Evolutionary conservation across 2,329 filamentous ascomycete species (phyloP), one percentile per base, ranked within the genome.

Genomic region (Cytospora mali): DNA sequence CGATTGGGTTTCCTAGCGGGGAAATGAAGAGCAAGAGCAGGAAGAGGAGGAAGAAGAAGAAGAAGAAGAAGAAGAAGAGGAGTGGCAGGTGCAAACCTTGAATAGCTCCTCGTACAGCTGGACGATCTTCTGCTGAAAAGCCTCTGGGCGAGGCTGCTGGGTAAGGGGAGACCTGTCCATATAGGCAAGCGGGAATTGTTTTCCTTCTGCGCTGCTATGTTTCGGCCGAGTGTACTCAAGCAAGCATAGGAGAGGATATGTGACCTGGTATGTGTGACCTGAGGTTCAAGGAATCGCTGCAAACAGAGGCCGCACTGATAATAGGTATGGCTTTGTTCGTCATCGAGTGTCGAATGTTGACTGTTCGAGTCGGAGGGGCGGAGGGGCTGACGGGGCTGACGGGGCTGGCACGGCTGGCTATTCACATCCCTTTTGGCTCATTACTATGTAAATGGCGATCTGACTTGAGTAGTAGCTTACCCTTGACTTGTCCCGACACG

Each of bases 141-240:
- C 86, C 75, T 96, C 90, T 60, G 94, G 95, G 71, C 92, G 87
- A 77, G 87, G 87, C 82, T 97, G 93, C 78, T 96, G 93, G 62
- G 93, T 97, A 74, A 99, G 85, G 67, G 95, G 95, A 74, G 94
- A 98, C 70, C 88, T 84, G 80, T 96, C 92, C 92, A 96, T 96
- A 52, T 56, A 64, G 31, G 55, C 62, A 53, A 27, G 33, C 33
- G 29, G 33, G 49, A 23, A 6, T 42, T 29, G 31, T 16, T 52
- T 50, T 33, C 52, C 25, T 50, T 48, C 46, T 23, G n/a, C 28
- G 48, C 48, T 58, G 29, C 48, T 58, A 33, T 56, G 39, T 25
- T 48, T 46, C 42, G 42, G 42, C 42, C 42, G 42, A 46, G 42
- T 23, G 6, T 46, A 13, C 35, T 39, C 35, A 39, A 39, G 35